These are phyloP conservation scores for Nectriaceae sp. DNA, from an alignment of 2,329 filamentous ascomycete species.

Conservation along the genomic window DNA sequence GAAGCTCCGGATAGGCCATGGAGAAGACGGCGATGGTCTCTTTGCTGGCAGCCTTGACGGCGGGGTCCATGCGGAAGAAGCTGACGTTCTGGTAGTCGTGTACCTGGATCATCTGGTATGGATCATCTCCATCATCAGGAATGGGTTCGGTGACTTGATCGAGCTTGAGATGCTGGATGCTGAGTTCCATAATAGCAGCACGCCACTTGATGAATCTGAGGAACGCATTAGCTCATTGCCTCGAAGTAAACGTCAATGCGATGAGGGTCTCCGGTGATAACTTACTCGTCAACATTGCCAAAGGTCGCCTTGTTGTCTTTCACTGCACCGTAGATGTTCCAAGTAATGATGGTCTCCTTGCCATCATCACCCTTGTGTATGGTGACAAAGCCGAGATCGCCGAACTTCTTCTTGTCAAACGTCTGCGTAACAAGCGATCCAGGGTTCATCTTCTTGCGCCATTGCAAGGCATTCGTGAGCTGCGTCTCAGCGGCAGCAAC, in stretches of 20 bases:
- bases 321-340: conserved; percentile 90
- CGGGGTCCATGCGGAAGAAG: conserved; percentile 80
- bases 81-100: conserved; percentile 90
- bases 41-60: conserved; percentile 73
- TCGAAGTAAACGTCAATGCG: too few relatives aligned
- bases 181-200: conserved; percentile 86
- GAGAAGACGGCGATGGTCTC: conserved; percentile 82
- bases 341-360: conserved; percentile 71
- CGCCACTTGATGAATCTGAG: conserved; percentile 86
- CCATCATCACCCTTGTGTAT: conserved; percentile 60
- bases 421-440: conserved; percentile 62
- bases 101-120: conserved; percentile 88
- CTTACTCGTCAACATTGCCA: conserved; percentile 77
- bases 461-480: conserved; percentile 76
- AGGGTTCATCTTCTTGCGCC: conserved; percentile 78
- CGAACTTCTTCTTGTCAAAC: conserved; percentile 72
- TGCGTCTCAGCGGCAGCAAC: conserved; percentile 74
- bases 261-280: too few relatives aligned
- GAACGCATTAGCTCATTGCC: not conserved
- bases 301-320: conserved; percentile 85
- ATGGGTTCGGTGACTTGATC: conserved; percentile 68
- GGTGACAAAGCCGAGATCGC: conserved; percentile 78
- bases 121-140: conserved; percentile 73
- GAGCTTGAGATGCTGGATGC: conserved; percentile 73
- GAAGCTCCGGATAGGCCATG: conserved; percentile 83